These are phyloP conservation scores for Telfairia occidentalis DNA, from an alignment of 331 rosid species.

Conservation along the genomic window DNA sequence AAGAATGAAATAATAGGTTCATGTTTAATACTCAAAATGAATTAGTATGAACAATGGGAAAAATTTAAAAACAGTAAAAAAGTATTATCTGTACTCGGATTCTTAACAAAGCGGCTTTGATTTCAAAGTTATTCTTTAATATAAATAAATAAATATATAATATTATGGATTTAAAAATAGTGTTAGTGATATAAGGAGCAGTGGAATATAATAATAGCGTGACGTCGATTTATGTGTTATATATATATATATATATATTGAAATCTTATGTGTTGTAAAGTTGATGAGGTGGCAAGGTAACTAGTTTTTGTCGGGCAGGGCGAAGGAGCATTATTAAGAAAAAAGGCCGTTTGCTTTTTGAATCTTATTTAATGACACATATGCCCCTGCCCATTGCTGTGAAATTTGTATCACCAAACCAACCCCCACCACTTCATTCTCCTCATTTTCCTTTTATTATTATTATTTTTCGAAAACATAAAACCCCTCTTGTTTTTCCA, in stretches of 20 bases:
- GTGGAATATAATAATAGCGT: neutral
- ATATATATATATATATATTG: too few species aligned
- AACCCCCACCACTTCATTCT: neutral
- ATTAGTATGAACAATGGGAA: neutral
- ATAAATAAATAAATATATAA: too few species aligned
- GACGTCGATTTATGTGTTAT: neutral
- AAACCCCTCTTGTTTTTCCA: neutral
- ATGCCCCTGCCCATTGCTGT: neutral
- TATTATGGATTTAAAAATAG: neutral
- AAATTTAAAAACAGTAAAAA: neutral
- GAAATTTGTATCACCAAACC: neutral
- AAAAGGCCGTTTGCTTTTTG: neutral
- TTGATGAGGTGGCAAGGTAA: neutral
- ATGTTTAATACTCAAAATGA: neutral
- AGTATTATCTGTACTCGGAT: too few species aligned
- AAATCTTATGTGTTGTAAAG: constrained; percentile 1
- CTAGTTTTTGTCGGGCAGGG: neutral
- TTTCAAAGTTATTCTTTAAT: too few species aligned
- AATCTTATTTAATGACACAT: neutral
- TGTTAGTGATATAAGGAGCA: neutral
- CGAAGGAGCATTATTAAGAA: neutral
- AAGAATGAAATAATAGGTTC: neutral
- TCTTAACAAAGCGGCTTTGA: too few species aligned
- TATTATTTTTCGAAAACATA: neutral
- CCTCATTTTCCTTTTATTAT: neutral